phyloP scores from a whole-genome alignment of 768 basidiomycete genomes.

The Austroboletus festivus region DNA sequence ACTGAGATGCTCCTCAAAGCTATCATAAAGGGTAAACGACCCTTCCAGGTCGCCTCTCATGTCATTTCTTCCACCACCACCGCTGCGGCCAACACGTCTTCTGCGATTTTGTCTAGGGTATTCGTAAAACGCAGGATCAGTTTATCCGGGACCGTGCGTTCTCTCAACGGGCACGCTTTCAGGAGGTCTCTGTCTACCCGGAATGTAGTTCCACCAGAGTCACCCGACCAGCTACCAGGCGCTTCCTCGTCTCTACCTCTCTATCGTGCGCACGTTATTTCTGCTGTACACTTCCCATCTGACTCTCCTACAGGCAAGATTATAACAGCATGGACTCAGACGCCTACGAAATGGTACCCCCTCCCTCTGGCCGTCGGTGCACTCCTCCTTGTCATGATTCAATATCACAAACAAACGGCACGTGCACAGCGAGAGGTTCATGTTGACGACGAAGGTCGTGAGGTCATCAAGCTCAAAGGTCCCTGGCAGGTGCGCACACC shows the following conservation, averaged over 20 bases:
- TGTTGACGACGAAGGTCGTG: slow-evolving; percentile 80
- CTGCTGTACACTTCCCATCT: slow-evolving; percentile 2
- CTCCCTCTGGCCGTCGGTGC: slow-evolving; percentile 89
- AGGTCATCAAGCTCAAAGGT: slow-evolving; percentile 77
- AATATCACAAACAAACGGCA: slow-evolving; percentile 61
- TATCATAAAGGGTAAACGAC: slow-evolving; percentile 45
- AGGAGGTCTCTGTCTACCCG: slow-evolving; percentile 25
- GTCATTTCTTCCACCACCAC: slow-evolving; percentile 28
- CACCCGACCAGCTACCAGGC: slow-evolving; percentile 42
- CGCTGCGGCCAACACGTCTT: slow-evolving; percentile 32
- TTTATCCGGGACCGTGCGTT: slow-evolving; percentile 31
- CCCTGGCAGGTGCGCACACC: slow-evolving; percentile 78
- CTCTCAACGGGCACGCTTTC: slow-evolving; percentile 23
- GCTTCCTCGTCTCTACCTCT: slow-evolving; percentile 40
- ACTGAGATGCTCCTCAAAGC: slow-evolving; percentile 33
- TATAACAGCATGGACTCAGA: slow-evolving; percentile 75
- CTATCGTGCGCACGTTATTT: slow-evolving; percentile 36
- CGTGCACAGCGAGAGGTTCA: slow-evolving; percentile 60
- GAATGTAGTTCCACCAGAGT: slow-evolving; percentile 36
- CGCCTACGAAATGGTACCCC: slow-evolving; percentile 94
- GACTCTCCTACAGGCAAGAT: slow-evolving; percentile 47
- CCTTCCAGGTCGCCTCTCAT: slow-evolving; percentile 53
- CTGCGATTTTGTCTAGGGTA: slow-evolving; percentile 29
- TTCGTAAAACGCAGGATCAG: slow-evolving; percentile 33
- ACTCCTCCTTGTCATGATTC: slow-evolving; percentile 75